Evolutionary conservation across 2,329 filamentous ascomycete genomes (phyloP), one percentile per base, ranked within the genome.

Genomic region (Colletotrichum spaethianum): DNA sequence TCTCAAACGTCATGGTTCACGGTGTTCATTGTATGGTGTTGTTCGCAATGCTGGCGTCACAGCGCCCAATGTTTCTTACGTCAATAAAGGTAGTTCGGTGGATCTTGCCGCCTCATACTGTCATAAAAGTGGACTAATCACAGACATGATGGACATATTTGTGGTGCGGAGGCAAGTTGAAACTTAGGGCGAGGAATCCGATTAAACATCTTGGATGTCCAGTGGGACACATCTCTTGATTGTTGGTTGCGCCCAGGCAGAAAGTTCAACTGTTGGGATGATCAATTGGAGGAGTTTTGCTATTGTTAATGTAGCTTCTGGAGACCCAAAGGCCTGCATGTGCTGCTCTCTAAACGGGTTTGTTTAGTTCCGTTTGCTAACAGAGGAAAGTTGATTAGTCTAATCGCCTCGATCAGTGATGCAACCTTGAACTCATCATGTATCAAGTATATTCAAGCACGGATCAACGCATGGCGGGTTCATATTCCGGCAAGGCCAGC

Each of bases 101-200:
- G 69, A 9, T 4, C 46, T 53, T 28, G 26, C 36, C 20, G 26
- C 0, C 42, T 31, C 1, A 59, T 16, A 53, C 11, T 69, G 65
- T 59, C 57, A 69, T 69, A 72, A 63, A 72, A 69, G 69, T 52
- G 69, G 69, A 44, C 65, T 59, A 7, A 7, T 20, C n/a, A 61
- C 28, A 38, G 23, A 52, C 2, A n/a, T 3, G 20, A 44, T 52
- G 60, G 44, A 40, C 6, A 28, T 3, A 4, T 3, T 3, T 26
- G 56, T 44, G 56, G 52, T n/a, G 4, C 42, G 33, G 26, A 61
- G 18, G 38, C 31, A 31, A 48, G 5, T 60, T 20, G 38, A 12
- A 20, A 11, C 16, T 11, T 16, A 26, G 20, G 2, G 16, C 31
- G 18, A 3, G 14, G 52, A 11, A 52, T 26, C 6, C 8, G 18